A percentile compares a stretch with the other conserved stretches of the same genome.
Conservation (phyloP, 2,329 filamentous ascomycete genomes). For the Aspergillus brasiliensis region DNA sequence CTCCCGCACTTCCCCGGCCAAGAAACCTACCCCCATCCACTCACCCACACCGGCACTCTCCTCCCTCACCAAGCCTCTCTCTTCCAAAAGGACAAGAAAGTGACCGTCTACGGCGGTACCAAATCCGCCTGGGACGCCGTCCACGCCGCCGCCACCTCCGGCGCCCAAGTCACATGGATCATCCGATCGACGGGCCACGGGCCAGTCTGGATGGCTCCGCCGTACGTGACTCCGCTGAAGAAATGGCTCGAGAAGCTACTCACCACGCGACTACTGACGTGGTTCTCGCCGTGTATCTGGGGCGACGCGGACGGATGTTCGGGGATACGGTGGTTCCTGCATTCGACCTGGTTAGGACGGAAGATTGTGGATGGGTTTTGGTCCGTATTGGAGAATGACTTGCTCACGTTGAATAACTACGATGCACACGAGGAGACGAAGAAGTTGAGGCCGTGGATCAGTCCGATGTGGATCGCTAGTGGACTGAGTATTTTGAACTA, state of each 20-base stretch:
- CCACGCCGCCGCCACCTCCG: conserved; percentile 58
- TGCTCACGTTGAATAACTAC: conserved; percentile 51
- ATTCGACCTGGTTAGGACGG: conserved; percentile 55
- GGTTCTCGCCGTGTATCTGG: conserved; percentile 76
- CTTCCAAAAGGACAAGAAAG: conserved; percentile 35
- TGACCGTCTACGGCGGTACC: conserved; percentile 57
- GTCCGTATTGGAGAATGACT: conserved; percentile 52
- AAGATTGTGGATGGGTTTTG: conserved; percentile 57
- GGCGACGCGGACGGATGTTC: conserved; percentile 62
- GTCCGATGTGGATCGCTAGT: conserved; percentile 57
- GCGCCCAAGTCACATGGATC: conserved; percentile 51
- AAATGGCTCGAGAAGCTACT: conserved; percentile 69
- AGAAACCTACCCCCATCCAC: conserved; percentile 52
- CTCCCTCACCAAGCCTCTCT: conserved; percentile 35
- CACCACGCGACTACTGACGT: conserved; percentile 67
- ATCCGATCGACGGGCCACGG: conserved; percentile 47
- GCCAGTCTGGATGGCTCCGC: conserved; percentile 42
- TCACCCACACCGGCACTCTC: conserved; percentile 63
- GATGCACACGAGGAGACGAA: conserved; percentile 47
- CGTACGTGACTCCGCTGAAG: conserved; percentile 68
- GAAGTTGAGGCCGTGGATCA: conserved; percentile 51
- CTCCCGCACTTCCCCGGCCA: conserved; percentile 56
- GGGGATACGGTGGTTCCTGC: conserved; percentile 49
- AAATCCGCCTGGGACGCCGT: conserved; percentile 68
- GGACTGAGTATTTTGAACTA: conserved; percentile 65